phyloP scores from a whole-genome alignment of 306 rosid species.

The Oemleria cerasiformis region DNA sequence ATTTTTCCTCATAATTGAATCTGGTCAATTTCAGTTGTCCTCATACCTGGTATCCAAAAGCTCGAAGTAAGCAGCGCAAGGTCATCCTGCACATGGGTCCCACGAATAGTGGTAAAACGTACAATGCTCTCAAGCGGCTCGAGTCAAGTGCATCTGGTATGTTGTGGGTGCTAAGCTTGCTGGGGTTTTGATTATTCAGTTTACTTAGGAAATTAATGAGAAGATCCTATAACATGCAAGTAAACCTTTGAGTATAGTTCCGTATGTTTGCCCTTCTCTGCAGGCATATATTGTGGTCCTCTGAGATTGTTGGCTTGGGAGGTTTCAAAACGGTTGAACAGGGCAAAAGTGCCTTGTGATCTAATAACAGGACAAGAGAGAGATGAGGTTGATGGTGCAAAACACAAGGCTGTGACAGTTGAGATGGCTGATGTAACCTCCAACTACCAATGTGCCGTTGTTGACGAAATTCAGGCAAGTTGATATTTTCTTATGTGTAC shows the following conservation, averaged over 20 bases:
- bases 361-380: slow-evolving; percentile 91
- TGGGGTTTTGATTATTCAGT: not conserved
- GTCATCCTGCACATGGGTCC: slow-evolving; percentile 95
- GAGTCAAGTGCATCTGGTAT: slow-evolving; percentile 83
- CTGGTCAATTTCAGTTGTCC: slow-evolving; percentile 52
- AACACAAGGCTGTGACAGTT: slow-evolving; percentile 86
- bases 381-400: slow-evolving; percentile 83
- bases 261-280: slow-evolving; percentile 21
- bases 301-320: slow-evolving; percentile 98
- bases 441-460: slow-evolving; percentile 67
- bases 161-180: slow-evolving; percentile 9
- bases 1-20: slow-evolving; percentile 3
- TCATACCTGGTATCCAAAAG: slow-evolving; percentile 93
- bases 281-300: slow-evolving; percentile 95
- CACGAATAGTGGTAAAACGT: slow-evolving; percentile 92
- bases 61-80: slow-evolving; percentile 71
- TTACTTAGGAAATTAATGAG: slow-evolving; percentile 8
- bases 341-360: slow-evolving; percentile 83
- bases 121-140: slow-evolving; percentile 80
- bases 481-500: slow-evolving; percentile 16
- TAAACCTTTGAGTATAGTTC: slow-evolving; percentile 4
- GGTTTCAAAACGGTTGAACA: slow-evolving; percentile 85
- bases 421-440: slow-evolving; percentile 93
- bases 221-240: slow-evolving; percentile 15
- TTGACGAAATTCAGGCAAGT: slow-evolving; percentile 96